Percentiles rank a stretch among this genome's conserved stretches.
Evolutionary conservation across 768 basidiomycete genomes (phyloP).

Genomic region (Tulasnella calospora): DNA sequence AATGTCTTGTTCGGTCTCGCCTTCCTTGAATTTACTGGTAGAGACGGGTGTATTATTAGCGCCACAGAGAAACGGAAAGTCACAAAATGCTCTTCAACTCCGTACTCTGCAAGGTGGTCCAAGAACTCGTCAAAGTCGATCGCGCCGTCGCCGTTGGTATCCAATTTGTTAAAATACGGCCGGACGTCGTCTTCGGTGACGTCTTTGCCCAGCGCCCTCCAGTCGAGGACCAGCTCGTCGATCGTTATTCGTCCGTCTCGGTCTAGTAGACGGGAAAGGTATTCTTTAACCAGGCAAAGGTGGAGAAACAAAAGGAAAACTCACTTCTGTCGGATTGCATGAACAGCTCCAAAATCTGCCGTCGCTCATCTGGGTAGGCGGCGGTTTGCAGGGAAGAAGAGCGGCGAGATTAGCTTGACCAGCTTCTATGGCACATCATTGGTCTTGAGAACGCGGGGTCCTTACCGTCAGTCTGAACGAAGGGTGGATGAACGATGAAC

Average conservation of each 20-base stretch:
- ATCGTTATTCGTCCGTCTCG: neutral
- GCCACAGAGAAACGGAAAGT: neutral
- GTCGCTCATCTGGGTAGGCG: neutral
- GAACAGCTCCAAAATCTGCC: neutral
- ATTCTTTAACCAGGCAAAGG: neutral
- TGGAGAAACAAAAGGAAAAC: neutral
- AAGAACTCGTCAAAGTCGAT: neutral
- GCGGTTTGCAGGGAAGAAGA: too few relatives aligned
- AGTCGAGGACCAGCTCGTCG: neutral
- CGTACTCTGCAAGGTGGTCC: neutral
- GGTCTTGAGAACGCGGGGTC: neutral
- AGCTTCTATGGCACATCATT: neutral
- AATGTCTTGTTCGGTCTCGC: neutral
- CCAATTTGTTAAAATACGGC: neutral
- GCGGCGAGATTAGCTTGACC: neutral
- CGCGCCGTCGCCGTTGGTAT: neutral
- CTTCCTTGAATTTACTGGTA: neutral
- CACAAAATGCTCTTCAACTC: too few relatives aligned
- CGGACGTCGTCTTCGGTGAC: neutral
- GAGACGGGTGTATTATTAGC: neutral
- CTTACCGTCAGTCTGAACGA: neutral
- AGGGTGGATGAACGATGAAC: too few relatives aligned
- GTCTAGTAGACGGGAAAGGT: neutral
- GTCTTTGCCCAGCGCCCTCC: neutral
- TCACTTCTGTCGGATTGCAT: neutral